Conservation (phyloP, 495 filamentous ascomycete genomes). For the Hypoxylon lenormandii region DNA sequence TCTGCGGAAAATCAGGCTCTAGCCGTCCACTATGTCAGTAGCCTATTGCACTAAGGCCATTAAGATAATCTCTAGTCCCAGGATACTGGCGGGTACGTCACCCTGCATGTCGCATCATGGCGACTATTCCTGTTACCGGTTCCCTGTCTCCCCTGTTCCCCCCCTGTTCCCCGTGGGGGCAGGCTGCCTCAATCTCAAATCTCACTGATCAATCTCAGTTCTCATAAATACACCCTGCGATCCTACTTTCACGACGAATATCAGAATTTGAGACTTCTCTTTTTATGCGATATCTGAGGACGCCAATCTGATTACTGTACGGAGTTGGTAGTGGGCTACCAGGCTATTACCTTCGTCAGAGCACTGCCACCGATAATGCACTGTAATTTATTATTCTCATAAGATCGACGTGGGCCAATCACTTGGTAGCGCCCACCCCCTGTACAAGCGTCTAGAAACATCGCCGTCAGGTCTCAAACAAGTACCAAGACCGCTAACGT, state of each 20-base stretch:
- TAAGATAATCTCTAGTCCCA: background rate
- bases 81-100: slow-evolving; percentile 16
- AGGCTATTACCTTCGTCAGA: background rate
- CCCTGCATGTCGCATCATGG: slow-evolving; percentile 27
- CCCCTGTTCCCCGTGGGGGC: slow-evolving; percentile 23
- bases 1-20: background rate
- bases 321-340: background rate
- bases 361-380: background rate
- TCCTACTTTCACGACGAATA: background rate
- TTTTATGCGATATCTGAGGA: too few species aligned
- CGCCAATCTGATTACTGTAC: background rate
- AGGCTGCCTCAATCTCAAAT: slow-evolving; percentile 30
- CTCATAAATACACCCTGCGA: background rate
- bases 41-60: background rate
- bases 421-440: slow-evolving; percentile 6
- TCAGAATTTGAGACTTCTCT: background rate
- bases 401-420: slow-evolving; percentile 25
- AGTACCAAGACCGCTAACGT: background rate
- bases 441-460: background rate
- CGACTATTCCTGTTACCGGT: background rate
- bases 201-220: background rate
- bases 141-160: too few species aligned
- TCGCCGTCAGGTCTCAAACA: background rate
- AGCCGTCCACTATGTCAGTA: background rate
- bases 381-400: background rate